Percentiles rank a stretch among this genome's conserved stretches.
Conservation (phyloP, 164 flowering plant species). For the Magnolia kwangsiensis region DNA sequence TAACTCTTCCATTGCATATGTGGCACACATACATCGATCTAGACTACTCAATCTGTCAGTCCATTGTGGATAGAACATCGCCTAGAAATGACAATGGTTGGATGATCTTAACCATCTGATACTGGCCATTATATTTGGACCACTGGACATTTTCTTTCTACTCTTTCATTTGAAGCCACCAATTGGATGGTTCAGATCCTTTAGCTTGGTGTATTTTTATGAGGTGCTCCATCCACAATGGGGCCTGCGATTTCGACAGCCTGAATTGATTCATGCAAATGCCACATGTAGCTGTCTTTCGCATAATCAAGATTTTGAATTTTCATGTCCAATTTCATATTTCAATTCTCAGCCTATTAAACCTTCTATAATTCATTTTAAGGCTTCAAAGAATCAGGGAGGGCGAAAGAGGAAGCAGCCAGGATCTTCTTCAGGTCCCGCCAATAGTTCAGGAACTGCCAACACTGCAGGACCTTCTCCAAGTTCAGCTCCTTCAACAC, state of each 20-base stretch:
- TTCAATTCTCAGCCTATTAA: not conserved
- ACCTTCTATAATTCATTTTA: not conserved
- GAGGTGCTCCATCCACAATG: not conserved
- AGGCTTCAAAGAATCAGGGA: conserved; percentile 82
- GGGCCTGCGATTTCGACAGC: not conserved
- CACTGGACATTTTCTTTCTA: too few species aligned
- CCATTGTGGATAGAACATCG: too few species aligned
- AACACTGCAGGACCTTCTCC: conserved; percentile 98
- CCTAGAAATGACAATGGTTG: too few species aligned
- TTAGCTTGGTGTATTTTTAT: too few species aligned
- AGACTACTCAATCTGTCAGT: too few species aligned
- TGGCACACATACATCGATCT: too few species aligned
- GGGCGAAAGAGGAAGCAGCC: conserved; percentile 95
- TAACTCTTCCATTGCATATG: too few species aligned
- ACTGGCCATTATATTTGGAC: too few species aligned
- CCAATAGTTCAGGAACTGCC: conserved; percentile 97
- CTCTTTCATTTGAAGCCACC: too few species aligned
- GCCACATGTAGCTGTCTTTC: not conserved
- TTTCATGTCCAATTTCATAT: not conserved
- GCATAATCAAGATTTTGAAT: not conserved
- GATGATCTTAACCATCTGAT: too few species aligned
- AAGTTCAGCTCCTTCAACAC: conserved; percentile 94
- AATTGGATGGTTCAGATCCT: too few species aligned
- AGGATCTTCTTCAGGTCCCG: conserved; percentile 94
- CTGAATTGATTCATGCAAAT: not conserved